phyloP scores from a whole-genome alignment of 2,329 filamentous ascomycete genomes.

The Chrysosporium queenslandicum region DNA sequence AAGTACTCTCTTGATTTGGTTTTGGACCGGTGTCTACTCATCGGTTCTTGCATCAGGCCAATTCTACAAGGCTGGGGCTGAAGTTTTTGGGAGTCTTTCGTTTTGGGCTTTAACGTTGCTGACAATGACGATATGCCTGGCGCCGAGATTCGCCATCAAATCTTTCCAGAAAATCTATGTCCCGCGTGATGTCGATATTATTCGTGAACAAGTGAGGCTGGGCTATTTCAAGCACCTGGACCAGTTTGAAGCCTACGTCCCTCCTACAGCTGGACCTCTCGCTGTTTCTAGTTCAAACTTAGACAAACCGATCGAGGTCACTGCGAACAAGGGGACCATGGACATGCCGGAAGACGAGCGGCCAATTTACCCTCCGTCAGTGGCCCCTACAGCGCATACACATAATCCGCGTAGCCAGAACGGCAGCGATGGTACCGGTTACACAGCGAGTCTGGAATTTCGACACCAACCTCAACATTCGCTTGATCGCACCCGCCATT shows the following conservation, averaged over 20 bases:
- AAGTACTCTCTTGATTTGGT: slow-evolving; percentile 79
- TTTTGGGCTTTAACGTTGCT: slow-evolving; percentile 83
- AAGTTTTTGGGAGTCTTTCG: slow-evolving; percentile 69
- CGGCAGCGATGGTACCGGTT: slow-evolving; percentile 88
- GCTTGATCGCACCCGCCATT: slow-evolving; percentile 48
- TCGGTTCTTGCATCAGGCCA: slow-evolving; percentile 48
- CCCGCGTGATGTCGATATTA: slow-evolving; percentile 86
- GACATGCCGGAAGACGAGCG: slow-evolving; percentile 77
- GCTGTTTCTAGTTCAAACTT: slow-evolving; percentile 33
- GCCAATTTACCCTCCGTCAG: slow-evolving; percentile 87
- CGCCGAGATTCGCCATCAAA: slow-evolving; percentile 82
- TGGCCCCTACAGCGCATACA: slow-evolving; percentile 64
- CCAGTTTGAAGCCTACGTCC: slow-evolving; percentile 43
- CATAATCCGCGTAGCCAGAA: slow-evolving; percentile 78
- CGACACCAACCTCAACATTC: slow-evolving; percentile 47
- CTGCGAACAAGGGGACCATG: slow-evolving; percentile 48
- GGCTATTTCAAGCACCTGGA: slow-evolving; percentile 72
- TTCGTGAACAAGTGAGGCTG: slow-evolving; percentile 78
- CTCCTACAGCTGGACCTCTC: slow-evolving; percentile 32
- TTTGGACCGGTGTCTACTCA: slow-evolving; percentile 89
- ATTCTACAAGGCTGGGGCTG: slow-evolving; percentile 66
- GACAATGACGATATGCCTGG: slow-evolving; percentile 68
- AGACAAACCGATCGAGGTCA: slow-evolving; percentile 43
- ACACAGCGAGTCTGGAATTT: slow-evolving; percentile 49
- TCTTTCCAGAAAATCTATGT: slow-evolving; percentile 86